Base-by-base conservation (phyloP, 1,284 basidiomycete genomes). In the Apiotrichum siamense region DNA sequence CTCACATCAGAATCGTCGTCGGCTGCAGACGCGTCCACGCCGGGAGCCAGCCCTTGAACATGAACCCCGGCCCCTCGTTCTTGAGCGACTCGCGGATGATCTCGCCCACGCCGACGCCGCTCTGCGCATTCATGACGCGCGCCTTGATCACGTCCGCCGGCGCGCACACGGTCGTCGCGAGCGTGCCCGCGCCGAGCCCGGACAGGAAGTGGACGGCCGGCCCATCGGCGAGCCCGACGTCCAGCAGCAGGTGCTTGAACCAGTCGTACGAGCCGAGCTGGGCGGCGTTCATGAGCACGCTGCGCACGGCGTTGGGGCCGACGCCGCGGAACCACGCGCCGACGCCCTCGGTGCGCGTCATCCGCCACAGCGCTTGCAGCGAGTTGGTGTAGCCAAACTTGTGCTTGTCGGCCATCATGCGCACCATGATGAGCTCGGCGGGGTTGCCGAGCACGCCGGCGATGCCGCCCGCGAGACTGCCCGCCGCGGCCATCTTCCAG, bases 131-230 rank as follows among this genome's bases (percentile, higher is more conserved):
- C 89, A 93, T 93, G 64, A 93, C 87, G 33, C 79, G 50, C 24
- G 82, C 82, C 78, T 93, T 93, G 58, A 94, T 76, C 24, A 93
- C 90, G 66, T 94, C 90, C 13, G 89, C 89, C 0, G 90, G 90
- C 1, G 88, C 90, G 72, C 90, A 93, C n/a, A 94, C 83, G 1
- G 90, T 92, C 3, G 89, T 92, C 12, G 90, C 89, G 3, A 92
- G 86, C 1, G 89, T 93, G 18, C 90, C 89, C 45, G 89, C 88
- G 44, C 85, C 84, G 60, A 92, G 86, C 62, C 86, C 88, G 1
- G 88, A 88, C 0, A 85, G 81, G 63, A 91, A 89, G 68, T 93
- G 90, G 49, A 83, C 81, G 12, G 77, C 70, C 41, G 90, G 86
- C 59, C 90, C 89, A 60, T 93, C 90, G 2, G 83, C 68, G 62